These are phyloP conservation scores for Rhizophagus sp. DNA, from an alignment of 192 early-diverging fungal genomes.

Conservation along the genomic window DNA sequence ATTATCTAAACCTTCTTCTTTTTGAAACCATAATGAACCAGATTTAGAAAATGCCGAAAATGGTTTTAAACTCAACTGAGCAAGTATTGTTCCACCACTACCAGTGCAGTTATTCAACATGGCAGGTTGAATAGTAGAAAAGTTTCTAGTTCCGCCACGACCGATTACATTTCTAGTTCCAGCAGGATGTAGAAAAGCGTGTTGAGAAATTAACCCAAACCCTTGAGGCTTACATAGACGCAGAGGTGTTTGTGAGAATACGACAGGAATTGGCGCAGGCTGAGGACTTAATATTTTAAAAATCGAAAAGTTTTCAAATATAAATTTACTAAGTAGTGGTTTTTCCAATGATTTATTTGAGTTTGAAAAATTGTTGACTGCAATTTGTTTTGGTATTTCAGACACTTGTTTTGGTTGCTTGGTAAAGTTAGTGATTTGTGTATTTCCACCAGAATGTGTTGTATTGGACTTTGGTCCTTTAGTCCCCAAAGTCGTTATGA, in stretches of 20 bases:
- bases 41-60: background rate
- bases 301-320: conserved; percentile 1
- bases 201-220: background rate
- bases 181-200: background rate
- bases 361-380: background rate
- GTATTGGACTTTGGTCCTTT: conserved; percentile 10
- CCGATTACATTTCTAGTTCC: conserved; percentile 6
- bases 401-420: background rate
- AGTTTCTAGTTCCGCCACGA: background rate
- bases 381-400: background rate
- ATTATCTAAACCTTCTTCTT: background rate
- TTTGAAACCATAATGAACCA: background rate
- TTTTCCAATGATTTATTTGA: background rate
- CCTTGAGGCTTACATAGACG: background rate
- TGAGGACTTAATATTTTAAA: background rate
- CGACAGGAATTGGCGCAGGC: background rate
- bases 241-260: background rate
- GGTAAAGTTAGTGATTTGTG: background rate
- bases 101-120: conserved; percentile 1
- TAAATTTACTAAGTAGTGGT: background rate
- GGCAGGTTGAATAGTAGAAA: background rate
- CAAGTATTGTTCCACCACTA: background rate
- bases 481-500: background rate
- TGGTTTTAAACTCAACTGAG: background rate
- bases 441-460: background rate